These are phyloP conservation scores for Musa balbisiana DNA, from an alignment of 202 grass and related monocot genomes.

Conservation along the genomic window DNA sequence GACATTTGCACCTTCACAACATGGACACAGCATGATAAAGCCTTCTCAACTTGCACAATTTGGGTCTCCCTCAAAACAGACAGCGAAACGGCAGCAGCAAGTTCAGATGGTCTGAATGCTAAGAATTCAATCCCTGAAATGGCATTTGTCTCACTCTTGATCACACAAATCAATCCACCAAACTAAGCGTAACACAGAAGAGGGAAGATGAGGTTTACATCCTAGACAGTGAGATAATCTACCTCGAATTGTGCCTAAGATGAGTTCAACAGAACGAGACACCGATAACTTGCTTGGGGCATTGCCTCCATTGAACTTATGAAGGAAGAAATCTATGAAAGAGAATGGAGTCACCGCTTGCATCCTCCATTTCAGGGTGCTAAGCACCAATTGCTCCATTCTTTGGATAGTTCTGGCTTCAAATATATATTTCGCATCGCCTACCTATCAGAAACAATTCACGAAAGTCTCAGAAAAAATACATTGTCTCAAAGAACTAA, in stretches of 20 bases:
- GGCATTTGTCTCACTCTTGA: slow-evolving; percentile 25
- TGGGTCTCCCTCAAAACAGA: slow-evolving; percentile 45
- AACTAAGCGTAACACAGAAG: not conserved
- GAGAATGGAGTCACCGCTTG: slow-evolving; percentile 81
- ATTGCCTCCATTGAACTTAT: slow-evolving; percentile 54
- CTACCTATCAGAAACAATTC: slow-evolving; percentile 39
- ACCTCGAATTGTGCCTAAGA: slow-evolving; percentile 73
- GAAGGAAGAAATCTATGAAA: slow-evolving; percentile 83
- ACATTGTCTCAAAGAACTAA: slow-evolving; percentile 16
- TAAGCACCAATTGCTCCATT: slow-evolving; percentile 83
- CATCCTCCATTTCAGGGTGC: slow-evolving; percentile 80
- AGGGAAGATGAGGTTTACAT: not conserved
- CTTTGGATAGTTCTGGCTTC: slow-evolving; percentile 69
- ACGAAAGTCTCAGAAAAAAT: slow-evolving; percentile 14
- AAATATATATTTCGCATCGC: slow-evolving; percentile 47
- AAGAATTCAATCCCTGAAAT: slow-evolving; percentile 67
- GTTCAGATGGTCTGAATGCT: slow-evolving; percentile 75
- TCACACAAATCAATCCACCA: slow-evolving; percentile 11
- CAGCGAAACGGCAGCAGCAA: slow-evolving; percentile 68
- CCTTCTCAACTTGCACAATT: slow-evolving; percentile 50
- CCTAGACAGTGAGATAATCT: not conserved
- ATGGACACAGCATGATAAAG: slow-evolving; percentile 44
- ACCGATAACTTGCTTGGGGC: slow-evolving; percentile 42
- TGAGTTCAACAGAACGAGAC: slow-evolving; percentile 55
- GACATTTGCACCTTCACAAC: slow-evolving; percentile 51